Conservation (phyloP, 106 monocot genomes). For the Dendrobium catenatum region DNA sequence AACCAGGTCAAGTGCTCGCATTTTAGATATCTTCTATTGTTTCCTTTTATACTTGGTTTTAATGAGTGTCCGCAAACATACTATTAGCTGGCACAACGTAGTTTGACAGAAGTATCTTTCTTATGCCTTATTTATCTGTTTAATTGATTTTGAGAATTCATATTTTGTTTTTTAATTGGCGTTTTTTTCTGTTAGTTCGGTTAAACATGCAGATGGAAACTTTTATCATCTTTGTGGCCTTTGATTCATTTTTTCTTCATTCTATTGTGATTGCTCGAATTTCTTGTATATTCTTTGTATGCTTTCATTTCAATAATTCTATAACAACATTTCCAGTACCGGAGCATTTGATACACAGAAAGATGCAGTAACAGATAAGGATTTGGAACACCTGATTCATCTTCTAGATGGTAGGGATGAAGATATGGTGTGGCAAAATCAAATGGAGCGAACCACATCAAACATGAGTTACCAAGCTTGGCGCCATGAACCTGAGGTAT, state of each 20-base stretch:
- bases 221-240: not conserved
- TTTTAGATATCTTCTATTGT: not conserved
- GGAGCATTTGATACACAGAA: slow-evolving; percentile 24
- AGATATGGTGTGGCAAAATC: slow-evolving; percentile 51
- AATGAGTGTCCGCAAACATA: too few relatives aligned
- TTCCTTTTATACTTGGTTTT: not conserved
- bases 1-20: not conserved
- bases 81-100: too few relatives aligned
- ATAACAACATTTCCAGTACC: slow-evolving; percentile 9
- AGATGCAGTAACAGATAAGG: slow-evolving; percentile 49
- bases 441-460: slow-evolving; percentile 60
- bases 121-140: too few relatives aligned
- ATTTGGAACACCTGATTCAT: slow-evolving; percentile 50
- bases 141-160: not conserved
- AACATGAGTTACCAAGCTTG: slow-evolving; percentile 80
- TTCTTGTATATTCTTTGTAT: not conserved
- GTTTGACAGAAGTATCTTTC: too few relatives aligned
- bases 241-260: not conserved
- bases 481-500: slow-evolving; percentile 72
- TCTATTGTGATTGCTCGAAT: not conserved
- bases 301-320: not conserved
- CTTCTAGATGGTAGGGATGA: slow-evolving; percentile 50
- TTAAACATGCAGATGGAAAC: not conserved
- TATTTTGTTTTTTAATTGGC: not conserved
- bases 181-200: not conserved